Evolutionary conservation across 2,329 filamentous ascomycete genomes (phyloP), one percentile per base, ranked within the genome.

Genomic region (Sarocladium brachiariae): DNA sequence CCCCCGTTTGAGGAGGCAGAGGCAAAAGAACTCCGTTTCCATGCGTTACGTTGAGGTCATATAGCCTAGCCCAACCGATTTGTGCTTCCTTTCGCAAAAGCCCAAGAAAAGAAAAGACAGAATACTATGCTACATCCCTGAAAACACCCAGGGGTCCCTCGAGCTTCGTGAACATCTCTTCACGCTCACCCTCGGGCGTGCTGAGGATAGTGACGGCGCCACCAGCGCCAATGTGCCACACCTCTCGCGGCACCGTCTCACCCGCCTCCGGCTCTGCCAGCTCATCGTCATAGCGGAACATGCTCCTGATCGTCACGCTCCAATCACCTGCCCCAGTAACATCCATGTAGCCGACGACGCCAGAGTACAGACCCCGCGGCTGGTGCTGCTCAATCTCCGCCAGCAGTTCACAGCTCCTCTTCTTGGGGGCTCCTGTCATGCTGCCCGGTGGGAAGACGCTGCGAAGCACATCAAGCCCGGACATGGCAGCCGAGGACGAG

Each of bases 371-470:
- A 2, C 81, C 77, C 25, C 85, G 11, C 61, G 57, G 71, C 71
- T 68, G 16, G 34, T 73, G 61, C 16, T 65, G 61, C 62, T 87
- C 84, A 37, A 87, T 74, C 0, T 70, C 65, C 43, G 74, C 68
- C 9, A 89, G 70, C 24, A 88, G 73, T 65, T 86, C 77, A 61
- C 84, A 87, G 13, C 79, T 84, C 6, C 85, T 74, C 60, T 85
- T 83, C 65, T 89, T 89, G 0, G 85, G 86, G 0, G 85, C 85
- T 14, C 86, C 86, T 1, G 85, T 89, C 86, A 89, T 89, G 39
- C 78, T 83, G 1, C 86, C 86, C 0, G 85, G 83, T 0, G 86
- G 85, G 2, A 89, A 70, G 19, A 77, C 81, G 18, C 74, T 66
- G 13, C 77, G 73, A 2, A 89, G 72, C 8, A 84, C 78, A 39